Percentiles rank a stretch among this genome's conserved stretches.
Evolutionary conservation across 164 flowering plant species (phyloP).

Genomic region (Brasenia schreberi): DNA sequence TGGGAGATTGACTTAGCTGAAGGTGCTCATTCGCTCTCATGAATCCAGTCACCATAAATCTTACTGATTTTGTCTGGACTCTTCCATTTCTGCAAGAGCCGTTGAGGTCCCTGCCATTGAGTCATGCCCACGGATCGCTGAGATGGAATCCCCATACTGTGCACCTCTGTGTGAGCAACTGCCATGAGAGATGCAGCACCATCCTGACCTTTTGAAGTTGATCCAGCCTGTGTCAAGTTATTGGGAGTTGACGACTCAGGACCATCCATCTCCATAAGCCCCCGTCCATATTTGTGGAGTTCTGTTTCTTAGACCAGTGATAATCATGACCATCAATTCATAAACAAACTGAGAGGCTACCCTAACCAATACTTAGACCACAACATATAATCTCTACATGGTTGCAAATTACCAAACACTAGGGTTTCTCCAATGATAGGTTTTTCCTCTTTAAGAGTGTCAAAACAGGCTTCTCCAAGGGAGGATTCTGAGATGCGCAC

Average conservation of each 20-base stretch:
- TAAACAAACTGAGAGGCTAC: too few species aligned
- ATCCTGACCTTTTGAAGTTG: conserved; percentile 25
- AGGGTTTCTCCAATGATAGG: too few species aligned
- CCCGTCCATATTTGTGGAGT: conserved; percentile 79
- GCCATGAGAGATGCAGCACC: conserved; percentile 20
- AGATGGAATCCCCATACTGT: conserved; percentile 54
- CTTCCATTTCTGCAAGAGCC: conserved; percentile 68
- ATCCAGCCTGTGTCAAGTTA: conserved; percentile 42
- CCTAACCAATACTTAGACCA: too few species aligned
- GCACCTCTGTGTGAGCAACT: conserved; percentile 49
- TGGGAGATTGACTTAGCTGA: too few species aligned
- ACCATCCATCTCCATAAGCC: conserved; percentile 52
- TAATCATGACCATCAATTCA: too few species aligned
- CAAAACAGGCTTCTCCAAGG: too few species aligned
- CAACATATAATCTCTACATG: too few species aligned
- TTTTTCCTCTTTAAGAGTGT: too few species aligned
- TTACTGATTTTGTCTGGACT: conserved; percentile 95
- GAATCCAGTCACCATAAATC: conserved; percentile 99
- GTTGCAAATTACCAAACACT: too few species aligned
- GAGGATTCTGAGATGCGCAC: too few species aligned
- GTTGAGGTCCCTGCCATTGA: conserved; percentile 45
- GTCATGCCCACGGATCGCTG: conserved; percentile 45
- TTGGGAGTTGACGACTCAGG: conserved; percentile 37
- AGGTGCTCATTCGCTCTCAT: conserved; percentile 41
- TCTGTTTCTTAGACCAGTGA: conserved; percentile 29